Percentiles rank a stretch among this genome's conserved stretches.
Evolutionary conservation across 805 yeast genomes (phyloP).

Genomic region (Ogataea allantospora): DNA sequence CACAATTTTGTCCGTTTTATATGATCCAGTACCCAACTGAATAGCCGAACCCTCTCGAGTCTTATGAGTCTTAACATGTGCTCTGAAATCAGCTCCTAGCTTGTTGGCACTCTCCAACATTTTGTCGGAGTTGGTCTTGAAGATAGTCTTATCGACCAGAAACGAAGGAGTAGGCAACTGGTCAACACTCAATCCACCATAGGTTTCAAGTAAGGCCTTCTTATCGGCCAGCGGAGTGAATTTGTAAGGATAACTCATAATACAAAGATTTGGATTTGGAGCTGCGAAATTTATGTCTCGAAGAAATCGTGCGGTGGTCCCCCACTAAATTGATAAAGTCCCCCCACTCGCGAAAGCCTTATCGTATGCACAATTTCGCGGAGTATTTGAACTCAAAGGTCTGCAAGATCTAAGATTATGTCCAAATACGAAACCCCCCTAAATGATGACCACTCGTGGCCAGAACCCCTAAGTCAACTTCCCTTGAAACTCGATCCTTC

Average conservation of each 20-base stretch:
- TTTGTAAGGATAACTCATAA: constrained; percentile 19
- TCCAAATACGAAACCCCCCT: constrained; percentile 16
- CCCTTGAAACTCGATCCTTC: constrained; percentile 34
- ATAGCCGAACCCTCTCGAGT: constrained; percentile 55
- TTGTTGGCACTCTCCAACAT: constrained; percentile 48
- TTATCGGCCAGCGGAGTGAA: constrained; percentile 27
- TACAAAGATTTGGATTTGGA: neutral
- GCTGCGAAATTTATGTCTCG: too few species aligned
- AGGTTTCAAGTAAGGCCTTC: constrained; percentile 23
- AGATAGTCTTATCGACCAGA: constrained; percentile 42
- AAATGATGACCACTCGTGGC: constrained; percentile 31
- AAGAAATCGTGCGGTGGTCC: too few species aligned
- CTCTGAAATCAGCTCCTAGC: constrained; percentile 49
- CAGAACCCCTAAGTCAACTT: constrained; percentile 24
- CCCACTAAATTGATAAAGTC: too few species aligned
- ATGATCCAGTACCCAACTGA: constrained; percentile 49
- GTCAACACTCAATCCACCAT: constrained; percentile 42
- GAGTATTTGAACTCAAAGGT: neutral
- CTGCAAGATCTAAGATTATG: constrained; percentile 1
- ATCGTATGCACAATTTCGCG: too few species aligned
- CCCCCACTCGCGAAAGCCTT: neutral
- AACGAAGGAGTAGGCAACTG: constrained; percentile 59
- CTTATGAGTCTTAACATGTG: constrained; percentile 78
- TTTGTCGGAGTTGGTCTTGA: constrained; percentile 43
- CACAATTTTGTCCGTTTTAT: constrained; percentile 49